Percentiles rank a stretch among this genome's conserved stretches.
Conservation (phyloP, 2,329 filamentous ascomycete genomes). For the Orbilia oligospora region DNA sequence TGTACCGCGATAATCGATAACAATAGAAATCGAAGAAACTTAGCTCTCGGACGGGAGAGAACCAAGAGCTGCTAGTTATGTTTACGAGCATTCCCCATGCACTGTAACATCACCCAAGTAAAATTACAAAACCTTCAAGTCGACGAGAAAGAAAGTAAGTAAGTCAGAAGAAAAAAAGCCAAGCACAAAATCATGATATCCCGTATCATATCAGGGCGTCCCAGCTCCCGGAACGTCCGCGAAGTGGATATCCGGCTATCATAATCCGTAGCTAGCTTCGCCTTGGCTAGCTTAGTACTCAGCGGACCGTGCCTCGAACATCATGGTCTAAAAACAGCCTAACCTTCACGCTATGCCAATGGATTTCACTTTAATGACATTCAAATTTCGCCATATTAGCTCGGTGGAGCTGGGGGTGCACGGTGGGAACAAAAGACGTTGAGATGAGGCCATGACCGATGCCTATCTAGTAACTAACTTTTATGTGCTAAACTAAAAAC, state of each 20-base stretch:
- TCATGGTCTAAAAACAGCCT: constrained; percentile 26
- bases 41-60: background rate
- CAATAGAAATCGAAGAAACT: background rate
- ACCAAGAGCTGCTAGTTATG: constrained; percentile 1
- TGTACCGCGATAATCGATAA: constrained; percentile 14
- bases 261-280: constrained; percentile 20
- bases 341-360: constrained; percentile 37
- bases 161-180: background rate
- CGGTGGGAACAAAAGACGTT: constrained; percentile 16
- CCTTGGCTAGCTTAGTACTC: constrained; percentile 16
- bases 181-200: constrained; percentile 29
- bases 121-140: too few relatives aligned
- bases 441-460: constrained; percentile 33
- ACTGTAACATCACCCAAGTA: constrained; percentile 37
- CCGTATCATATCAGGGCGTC: constrained; percentile 33
- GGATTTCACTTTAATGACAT: constrained; percentile 56
- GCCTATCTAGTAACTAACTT: background rate
- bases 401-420: constrained; percentile 23
- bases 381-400: constrained; percentile 61
- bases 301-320: constrained; percentile 52
- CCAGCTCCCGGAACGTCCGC: constrained; percentile 47
- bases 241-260: constrained; percentile 50
- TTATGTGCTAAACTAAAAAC: background rate
- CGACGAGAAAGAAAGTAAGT: too few relatives aligned
- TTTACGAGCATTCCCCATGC: constrained; percentile 9